Evolutionary conservation across 2,329 filamentous ascomycete species (phyloP), one percentile per base, ranked within the genome.

Genomic region (Bipolaris gigantea): DNA sequence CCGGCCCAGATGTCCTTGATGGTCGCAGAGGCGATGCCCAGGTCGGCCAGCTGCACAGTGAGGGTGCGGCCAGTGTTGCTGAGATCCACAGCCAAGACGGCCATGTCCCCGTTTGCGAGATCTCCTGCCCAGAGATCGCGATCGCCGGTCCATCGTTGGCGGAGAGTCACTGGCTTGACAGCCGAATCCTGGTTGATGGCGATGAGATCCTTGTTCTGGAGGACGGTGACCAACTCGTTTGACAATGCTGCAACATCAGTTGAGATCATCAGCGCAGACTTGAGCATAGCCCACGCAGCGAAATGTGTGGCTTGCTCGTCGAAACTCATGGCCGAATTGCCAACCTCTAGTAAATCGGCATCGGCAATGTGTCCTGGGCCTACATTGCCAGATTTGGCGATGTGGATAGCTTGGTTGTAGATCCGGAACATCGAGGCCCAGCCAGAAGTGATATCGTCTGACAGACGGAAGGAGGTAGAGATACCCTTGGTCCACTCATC

Each of bases 271-370:
- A 64, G 57, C 21, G 60, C 61, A 8, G 61, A 62, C 45, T 62
- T 64, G 13, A 64, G 45, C 61, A 64, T 64, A 16, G 61, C 61
- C 61, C 61, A 64, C 3, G 55, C 53, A 2, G 61, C 61, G 4
- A 64, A 64, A 32, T 64, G 59, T 6, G 61, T 64, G n/a, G 61
- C 57, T 45, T 64, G 60, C 48, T 64, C 61, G 35, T 64, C 61
- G 16, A 61, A 64, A 1, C 57, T 51, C 61, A 62, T 62, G 15
- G 53, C 59, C 21, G 13, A 25, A 21, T 64, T 62, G 15, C 60
- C 61, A 4, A 64, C 60, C 41, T 59, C 56, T 16, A 64, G 61
- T 34, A 64, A 21, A 19, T 64, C 61, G 23, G 61, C 61, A 43
- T 64, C 61, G 13, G 59, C 61, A 25, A 64, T 62, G 33, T 62